A percentile compares a stretch with the other conserved stretches of the same genome.
Evolutionary conservation across 305 asterid species (phyloP).

Genomic region (Striga hermonthica): DNA sequence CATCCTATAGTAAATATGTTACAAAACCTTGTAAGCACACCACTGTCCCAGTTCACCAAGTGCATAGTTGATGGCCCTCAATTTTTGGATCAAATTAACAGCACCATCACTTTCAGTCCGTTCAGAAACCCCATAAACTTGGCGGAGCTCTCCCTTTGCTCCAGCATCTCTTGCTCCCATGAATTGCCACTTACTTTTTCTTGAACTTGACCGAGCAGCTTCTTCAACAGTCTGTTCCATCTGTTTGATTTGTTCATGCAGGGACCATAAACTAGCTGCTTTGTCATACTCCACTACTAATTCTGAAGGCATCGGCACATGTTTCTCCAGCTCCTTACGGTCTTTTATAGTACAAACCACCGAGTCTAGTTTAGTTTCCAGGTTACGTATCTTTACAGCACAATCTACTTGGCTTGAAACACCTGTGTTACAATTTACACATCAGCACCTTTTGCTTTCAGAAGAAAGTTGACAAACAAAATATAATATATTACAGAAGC

Average conservation of each 20-base stretch:
- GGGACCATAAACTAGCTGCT: slow-evolving; percentile 95
- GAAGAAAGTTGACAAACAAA: slow-evolving; percentile 1
- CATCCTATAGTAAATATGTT: slow-evolving; percentile 6
- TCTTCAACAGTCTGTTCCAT: slow-evolving; percentile 92
- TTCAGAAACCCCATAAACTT: slow-evolving; percentile 97
- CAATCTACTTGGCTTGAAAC: slow-evolving; percentile 99
- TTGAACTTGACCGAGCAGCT: slow-evolving; percentile 90
- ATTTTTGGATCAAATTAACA: slow-evolving; percentile 87
- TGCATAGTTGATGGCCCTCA: slow-evolving; percentile 97
- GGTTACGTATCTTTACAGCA: slow-evolving; percentile 91
- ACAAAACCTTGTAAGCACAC: slow-evolving; percentile 93
- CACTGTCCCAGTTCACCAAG: slow-evolving; percentile 99
- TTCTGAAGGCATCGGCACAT: slow-evolving; percentile 98
- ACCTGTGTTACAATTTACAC: slow-evolving; percentile 63
- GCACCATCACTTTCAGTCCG: slow-evolving; percentile 99
- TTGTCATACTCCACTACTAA: slow-evolving; percentile 93
- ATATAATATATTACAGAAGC: slow-evolving; percentile 2
- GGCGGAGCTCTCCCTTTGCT: slow-evolving; percentile 87
- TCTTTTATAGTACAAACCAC: slow-evolving; percentile 93
- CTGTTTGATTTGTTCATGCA: slow-evolving; percentile 92
- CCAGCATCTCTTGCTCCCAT: slow-evolving; percentile 99
- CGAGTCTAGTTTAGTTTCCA: slow-evolving; percentile 88
- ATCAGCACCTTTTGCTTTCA: slow-evolving; percentile 24
- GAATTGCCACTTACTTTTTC: slow-evolving; percentile 98
- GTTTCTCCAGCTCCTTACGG: slow-evolving; percentile 93